phyloP scores from a whole-genome alignment of 1,139 yeast species.

The Candida buenavistaensis region DNA sequence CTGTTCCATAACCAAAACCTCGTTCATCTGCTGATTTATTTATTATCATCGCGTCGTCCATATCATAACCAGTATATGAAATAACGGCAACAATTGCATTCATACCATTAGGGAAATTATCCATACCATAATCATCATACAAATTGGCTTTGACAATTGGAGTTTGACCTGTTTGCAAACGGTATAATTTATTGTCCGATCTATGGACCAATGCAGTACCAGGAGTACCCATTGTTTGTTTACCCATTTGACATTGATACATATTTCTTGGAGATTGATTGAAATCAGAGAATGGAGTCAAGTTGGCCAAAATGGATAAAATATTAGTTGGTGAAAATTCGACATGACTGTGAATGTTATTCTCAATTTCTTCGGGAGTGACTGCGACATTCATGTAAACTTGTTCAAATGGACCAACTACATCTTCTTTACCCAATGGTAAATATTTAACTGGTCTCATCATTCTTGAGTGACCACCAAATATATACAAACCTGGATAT shows the following conservation, averaged over 20 bases:
- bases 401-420: slow-evolving; percentile 97
- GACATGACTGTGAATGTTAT: slow-evolving; percentile 83
- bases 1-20: slow-evolving; percentile 97
- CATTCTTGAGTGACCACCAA: slow-evolving; percentile 94
- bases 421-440: slow-evolving; percentile 79
- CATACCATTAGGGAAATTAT: slow-evolving; percentile 97
- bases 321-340: slow-evolving; percentile 95
- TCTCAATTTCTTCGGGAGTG: slow-evolving; percentile 86
- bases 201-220: slow-evolving; percentile 93
- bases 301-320: slow-evolving; percentile 87
- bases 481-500: slow-evolving; percentile 91
- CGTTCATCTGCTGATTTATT: slow-evolving; percentile 97
- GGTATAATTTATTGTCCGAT: slow-evolving; percentile 91
- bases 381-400: slow-evolving; percentile 97
- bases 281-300: slow-evolving; percentile 97
- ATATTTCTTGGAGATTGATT: slow-evolving; percentile 99
- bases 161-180: slow-evolving; percentile 93
- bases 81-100: slow-evolving; percentile 99
- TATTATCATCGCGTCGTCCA: slow-evolving; percentile 99
- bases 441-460: slow-evolving; percentile 92
- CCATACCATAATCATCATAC: slow-evolving; percentile 97
- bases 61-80: slow-evolving; percentile 98
- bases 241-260: slow-evolving; percentile 99
- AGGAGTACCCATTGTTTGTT: slow-evolving; percentile 99
- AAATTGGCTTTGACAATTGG: slow-evolving; percentile 94